Evolutionary conservation across 768 basidiomycete species (phyloP).

Genomic region (Thelephora ganbajun): DNA sequence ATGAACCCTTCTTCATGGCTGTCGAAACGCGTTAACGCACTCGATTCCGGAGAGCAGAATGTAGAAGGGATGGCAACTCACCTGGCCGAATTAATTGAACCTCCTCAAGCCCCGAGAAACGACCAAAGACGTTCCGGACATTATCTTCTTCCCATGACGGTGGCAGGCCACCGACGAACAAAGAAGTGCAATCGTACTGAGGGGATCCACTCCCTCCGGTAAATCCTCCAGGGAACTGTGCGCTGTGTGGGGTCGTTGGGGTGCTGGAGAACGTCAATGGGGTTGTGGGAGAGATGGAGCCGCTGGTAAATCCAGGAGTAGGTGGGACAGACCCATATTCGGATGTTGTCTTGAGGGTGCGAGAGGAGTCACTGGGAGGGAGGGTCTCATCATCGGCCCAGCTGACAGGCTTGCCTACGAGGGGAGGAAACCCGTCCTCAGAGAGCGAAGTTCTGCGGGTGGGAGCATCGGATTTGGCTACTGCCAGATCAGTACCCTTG

Average conservation of each 20-base stretch:
- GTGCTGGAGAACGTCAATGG: constrained; percentile 26
- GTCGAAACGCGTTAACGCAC: not conserved
- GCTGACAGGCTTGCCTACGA: not conserved
- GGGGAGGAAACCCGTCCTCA: not conserved
- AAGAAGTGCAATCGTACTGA: constrained; percentile 43
- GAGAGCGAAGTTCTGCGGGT: not conserved
- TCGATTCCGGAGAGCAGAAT: not conserved
- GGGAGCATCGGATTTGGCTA: no score
- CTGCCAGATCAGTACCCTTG: no score
- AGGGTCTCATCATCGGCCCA: not conserved
- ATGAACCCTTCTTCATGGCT: constrained; percentile 47
- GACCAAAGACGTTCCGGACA: constrained; percentile 41
- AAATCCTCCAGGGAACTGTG: not conserved
- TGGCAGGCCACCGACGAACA: constrained; percentile 67
- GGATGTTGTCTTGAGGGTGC: not conserved
- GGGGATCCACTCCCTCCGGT: constrained; percentile 14
- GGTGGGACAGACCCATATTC: constrained; percentile 4
- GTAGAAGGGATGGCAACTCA: constrained; percentile 20
- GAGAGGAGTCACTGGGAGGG: not conserved
- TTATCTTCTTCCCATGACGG: constrained; percentile 58
- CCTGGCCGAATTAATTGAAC: constrained; percentile 56
- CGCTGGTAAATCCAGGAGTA: constrained; percentile 6
- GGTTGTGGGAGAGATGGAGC: constrained; percentile 8
- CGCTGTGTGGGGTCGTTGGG: constrained; percentile 24
- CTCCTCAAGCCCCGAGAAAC: constrained; percentile 49